Conservation (phyloP, 768 basidiomycete genomes). For the Daedaleopsis nitida region DNA sequence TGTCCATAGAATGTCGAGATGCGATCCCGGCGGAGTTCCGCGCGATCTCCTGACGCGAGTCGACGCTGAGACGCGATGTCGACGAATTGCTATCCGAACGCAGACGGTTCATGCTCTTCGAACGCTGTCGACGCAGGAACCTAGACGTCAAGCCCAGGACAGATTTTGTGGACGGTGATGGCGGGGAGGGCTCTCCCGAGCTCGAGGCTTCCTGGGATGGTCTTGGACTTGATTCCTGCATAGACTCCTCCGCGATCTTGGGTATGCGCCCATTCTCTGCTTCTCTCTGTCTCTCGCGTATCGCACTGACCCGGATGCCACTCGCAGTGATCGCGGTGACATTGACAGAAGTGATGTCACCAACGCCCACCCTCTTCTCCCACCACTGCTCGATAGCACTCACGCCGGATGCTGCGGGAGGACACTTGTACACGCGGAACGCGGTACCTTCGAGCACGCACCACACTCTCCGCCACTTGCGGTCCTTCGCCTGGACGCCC, state of each 20-base stretch:
- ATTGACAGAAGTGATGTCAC: conserved; percentile 46
- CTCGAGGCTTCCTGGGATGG: not conserved
- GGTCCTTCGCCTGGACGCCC: conserved; percentile 84
- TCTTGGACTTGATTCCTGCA: not conserved
- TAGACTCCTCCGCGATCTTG: conserved; percentile 25
- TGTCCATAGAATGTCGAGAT: conserved; percentile 16
- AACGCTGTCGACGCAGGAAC: conserved; percentile 44
- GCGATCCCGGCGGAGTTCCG: conserved; percentile 13
- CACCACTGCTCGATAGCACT: conserved; percentile 73
- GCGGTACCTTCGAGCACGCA: conserved; percentile 93
- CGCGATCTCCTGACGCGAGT: conserved; percentile 17
- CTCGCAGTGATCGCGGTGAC: conserved; percentile 23
- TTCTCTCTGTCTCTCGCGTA: conserved; percentile 29
- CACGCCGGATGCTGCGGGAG: conserved; percentile 43
- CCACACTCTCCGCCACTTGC: conserved; percentile 88
- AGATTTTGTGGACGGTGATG: conserved; percentile 35
- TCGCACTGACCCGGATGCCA: conserved; percentile 31
- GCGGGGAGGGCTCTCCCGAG: conserved; percentile 12
- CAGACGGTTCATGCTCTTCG: conserved; percentile 17
- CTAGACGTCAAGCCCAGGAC: conserved; percentile 44
- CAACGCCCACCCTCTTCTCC: conserved; percentile 76
- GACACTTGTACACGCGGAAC: conserved; percentile 72
- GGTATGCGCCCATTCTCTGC: conserved; percentile 12
- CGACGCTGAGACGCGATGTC: conserved; percentile 27
- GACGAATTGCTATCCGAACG: conserved; percentile 6